Evolutionary conservation across 345 rosid genomes (phyloP).

Genomic region (Salix dunnii): DNA sequence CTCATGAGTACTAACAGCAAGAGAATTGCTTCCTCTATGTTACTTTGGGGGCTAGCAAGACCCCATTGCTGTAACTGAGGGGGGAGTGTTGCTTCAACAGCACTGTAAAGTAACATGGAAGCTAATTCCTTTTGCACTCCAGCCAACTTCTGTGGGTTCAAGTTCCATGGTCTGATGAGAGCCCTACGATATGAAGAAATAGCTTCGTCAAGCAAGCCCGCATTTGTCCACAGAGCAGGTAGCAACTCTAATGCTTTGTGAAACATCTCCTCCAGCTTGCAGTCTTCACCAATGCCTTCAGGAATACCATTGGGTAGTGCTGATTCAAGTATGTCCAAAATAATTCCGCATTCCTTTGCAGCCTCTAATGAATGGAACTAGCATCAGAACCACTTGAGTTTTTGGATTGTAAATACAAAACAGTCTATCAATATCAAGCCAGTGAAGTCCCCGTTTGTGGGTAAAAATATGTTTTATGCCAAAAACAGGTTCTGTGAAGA

Average conservation of each 20-base stretch:
- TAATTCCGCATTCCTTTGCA: slow-evolving; percentile 80
- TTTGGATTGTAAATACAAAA: neutral
- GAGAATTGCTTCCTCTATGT: slow-evolving; percentile 79
- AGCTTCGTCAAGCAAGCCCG: slow-evolving; percentile 69
- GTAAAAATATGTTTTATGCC: neutral
- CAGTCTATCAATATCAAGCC: neutral
- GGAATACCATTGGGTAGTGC: slow-evolving; percentile 73
- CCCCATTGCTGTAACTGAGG: slow-evolving; percentile 36
- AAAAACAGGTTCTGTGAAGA: neutral
- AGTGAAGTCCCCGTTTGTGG: neutral
- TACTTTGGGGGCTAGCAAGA: slow-evolving; percentile 42
- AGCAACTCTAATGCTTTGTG: slow-evolving; percentile 84
- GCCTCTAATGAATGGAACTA: slow-evolving; percentile 61
- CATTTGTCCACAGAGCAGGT: slow-evolving; percentile 64
- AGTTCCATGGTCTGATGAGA: slow-evolving; percentile 78
- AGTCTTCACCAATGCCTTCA: slow-evolving; percentile 48
- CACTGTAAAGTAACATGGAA: slow-evolving; percentile 65
- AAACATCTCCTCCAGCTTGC: slow-evolving; percentile 76
- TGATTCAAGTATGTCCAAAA: slow-evolving; percentile 67
- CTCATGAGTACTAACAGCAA: slow-evolving; percentile 65
- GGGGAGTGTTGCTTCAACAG: slow-evolving; percentile 59
- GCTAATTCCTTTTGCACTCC: slow-evolving; percentile 76
- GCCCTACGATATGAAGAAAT: slow-evolving; percentile 65
- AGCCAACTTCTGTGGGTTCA: slow-evolving; percentile 71
- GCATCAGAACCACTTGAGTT: slow-evolving; percentile 18